Conservation (phyloP, 192 early-diverging fungal species). For the Tieghemiomyces parasiticus region DNA sequence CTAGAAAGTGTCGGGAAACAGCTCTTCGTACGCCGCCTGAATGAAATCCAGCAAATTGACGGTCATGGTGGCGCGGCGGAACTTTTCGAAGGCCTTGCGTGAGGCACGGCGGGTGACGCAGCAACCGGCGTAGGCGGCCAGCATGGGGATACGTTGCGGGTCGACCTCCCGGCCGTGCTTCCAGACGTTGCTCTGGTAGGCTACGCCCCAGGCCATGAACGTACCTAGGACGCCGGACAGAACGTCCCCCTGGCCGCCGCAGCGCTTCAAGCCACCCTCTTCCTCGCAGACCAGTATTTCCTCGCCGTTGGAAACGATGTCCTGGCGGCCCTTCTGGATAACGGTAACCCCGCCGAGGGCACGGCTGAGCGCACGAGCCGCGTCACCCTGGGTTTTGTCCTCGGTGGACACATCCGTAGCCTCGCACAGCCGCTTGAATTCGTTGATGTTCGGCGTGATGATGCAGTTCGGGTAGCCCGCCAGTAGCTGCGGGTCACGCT, state of each 20-base stretch:
- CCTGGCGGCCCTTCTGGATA: conserved; percentile 59
- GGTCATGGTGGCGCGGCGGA: neutral
- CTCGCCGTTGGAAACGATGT: conserved; percentile 63
- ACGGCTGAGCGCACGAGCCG: conserved; percentile 33
- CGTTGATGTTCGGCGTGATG: conserved; percentile 78
- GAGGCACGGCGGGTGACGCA: conserved; percentile 2
- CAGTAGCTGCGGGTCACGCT: conserved; percentile 51
- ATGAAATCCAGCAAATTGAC: neutral
- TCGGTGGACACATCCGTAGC: conserved; percentile 21
- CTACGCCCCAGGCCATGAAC: conserved; percentile 74
- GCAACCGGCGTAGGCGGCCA: conserved; percentile 9
- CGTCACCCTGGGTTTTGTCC: conserved; percentile 17
- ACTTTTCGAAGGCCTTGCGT: neutral
- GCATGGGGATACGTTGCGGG: neutral
- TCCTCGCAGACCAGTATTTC: conserved; percentile 43
- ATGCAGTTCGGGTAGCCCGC: conserved; percentile 55
- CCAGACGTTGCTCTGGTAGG: conserved; percentile 42
- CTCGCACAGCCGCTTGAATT: conserved; percentile 66
- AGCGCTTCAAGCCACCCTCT: conserved; percentile 61
- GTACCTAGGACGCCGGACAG: conserved; percentile 70
- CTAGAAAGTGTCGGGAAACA: too few relatives aligned
- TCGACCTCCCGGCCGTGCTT: conserved; percentile 12
- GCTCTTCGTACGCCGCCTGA: neutral
- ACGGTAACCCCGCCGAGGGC: conserved; percentile 66
- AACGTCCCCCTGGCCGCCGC: conserved; percentile 94